Conservation (phyloP, 495 filamentous ascomycete species). For the Opeltia flavorubescens region DNA sequence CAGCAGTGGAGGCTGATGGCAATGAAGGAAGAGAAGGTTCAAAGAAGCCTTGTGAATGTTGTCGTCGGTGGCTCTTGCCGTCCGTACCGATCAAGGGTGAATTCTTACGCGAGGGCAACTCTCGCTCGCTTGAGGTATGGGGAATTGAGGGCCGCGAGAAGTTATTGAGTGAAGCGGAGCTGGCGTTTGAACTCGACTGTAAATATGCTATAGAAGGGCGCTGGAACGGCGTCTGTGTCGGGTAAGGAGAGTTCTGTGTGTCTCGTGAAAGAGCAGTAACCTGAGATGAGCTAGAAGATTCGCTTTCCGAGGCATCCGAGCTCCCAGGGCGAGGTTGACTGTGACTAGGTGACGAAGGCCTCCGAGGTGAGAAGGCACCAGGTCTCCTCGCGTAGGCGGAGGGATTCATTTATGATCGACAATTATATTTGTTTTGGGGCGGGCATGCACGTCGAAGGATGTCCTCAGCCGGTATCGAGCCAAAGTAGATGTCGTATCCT, state of each 20-base stretch:
- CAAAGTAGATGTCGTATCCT: too few species aligned
- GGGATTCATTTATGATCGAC: constrained; percentile 12
- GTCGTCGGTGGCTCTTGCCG: constrained; percentile 32
- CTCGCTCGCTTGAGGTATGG: constrained; percentile 27
- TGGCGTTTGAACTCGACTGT: constrained; percentile 12
- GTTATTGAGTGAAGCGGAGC: constrained; percentile 17
- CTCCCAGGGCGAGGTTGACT: constrained; percentile 15
- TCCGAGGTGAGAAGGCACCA: constrained; percentile 16
- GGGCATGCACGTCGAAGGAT: background rate
- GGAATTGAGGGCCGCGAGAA: constrained; percentile 19
- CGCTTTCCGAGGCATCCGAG: constrained; percentile 36
- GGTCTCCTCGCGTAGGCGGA: constrained; percentile 12
- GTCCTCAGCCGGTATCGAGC: background rate
- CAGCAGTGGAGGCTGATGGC: constrained; percentile 48
- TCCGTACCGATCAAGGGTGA: constrained; percentile 26
- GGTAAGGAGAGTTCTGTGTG: constrained; percentile 8
- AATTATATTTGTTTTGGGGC: background rate
- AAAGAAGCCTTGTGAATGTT: constrained; percentile 79
- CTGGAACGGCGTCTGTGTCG: constrained; percentile 11
- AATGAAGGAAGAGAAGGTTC: constrained; percentile 75
- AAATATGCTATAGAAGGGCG: constrained; percentile 20
- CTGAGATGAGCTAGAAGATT: constrained; percentile 35
- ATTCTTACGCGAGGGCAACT: constrained; percentile 24
- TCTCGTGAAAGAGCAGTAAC: constrained; percentile 32
- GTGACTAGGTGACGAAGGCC: constrained; percentile 13